These are phyloP conservation scores for Pichia eremophila DNA, from an alignment of 805 yeast genomes.

Conservation along the genomic window DNA sequence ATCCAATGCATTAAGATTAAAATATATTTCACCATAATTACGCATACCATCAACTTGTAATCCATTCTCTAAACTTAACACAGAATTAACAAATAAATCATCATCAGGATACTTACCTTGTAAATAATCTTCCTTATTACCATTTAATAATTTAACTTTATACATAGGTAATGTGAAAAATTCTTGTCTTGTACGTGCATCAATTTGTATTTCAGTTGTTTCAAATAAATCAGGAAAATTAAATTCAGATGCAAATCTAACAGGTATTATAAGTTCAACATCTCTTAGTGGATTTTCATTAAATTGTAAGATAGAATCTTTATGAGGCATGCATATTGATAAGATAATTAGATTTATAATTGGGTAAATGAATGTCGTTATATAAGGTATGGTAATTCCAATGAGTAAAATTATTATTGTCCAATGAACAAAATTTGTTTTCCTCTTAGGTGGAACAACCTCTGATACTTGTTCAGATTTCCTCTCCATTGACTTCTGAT, in stretches of 20 bases:
- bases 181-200: constrained; percentile 28
- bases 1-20: constrained; percentile 29
- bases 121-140: constrained; percentile 3
- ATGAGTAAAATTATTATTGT: not conserved
- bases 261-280: constrained; percentile 33
- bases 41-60: constrained; percentile 20
- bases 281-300: constrained; percentile 33
- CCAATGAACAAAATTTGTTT: not conserved
- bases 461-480: too few relatives aligned
- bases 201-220: constrained; percentile 42
- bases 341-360: too few relatives aligned
- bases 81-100: constrained; percentile 14
- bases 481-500: too few relatives aligned
- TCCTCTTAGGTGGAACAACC: too few relatives aligned
- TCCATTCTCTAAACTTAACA: constrained; percentile 17
- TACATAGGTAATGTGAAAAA: constrained; percentile 13
- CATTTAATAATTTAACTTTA: constrained; percentile 17
- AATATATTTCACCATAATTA: constrained; percentile 24
- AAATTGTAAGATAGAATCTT: constrained; percentile 12
- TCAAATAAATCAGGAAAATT: constrained; percentile 58
- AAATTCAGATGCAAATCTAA: constrained; percentile 33
- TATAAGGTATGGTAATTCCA: not conserved
- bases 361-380: not conserved
- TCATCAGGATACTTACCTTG: constrained; percentile 2
- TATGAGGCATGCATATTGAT: not conserved